Base-by-base conservation (phyloP, 768 basidiomycete genomes). In the Mrakia frigida region DNA sequence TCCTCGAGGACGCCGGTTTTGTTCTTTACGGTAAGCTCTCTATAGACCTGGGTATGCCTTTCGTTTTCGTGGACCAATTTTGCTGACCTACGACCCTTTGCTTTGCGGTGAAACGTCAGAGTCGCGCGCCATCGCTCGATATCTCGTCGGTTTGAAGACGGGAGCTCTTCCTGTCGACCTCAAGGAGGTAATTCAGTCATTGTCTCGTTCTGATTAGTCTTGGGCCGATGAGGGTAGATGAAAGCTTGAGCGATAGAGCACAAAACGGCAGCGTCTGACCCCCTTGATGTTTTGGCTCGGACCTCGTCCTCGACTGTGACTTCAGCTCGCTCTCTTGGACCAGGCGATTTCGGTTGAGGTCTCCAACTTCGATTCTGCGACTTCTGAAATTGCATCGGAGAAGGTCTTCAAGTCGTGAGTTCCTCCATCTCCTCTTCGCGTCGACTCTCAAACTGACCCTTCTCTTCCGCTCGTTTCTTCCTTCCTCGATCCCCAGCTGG, bases 101-200 rank as follows among this genome's bases (percentile, higher is more conserved):
- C 18, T 9, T 37, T 6, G 35, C 6, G 6, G n/a, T 60, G n/a
- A n/a, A 0, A 1, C 31, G 16, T 14, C n/a, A 63, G 82, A 81
- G 68, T 77, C 73, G 16, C 73, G 80, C n/a, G 79, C 78, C 18
- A 90, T 91, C 78, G 82, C 80, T 52, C 86, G 88, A 23, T 91
- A 91, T 81, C 80, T 90, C 79, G 87, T 85, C 52, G 81, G 82
- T 56, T 90, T 90, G 70, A 86, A 88, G 77, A n/a, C n/a, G n/a
- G 88, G 88, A 31, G 85, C 90, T 43, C 83, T 89, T 39, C 90
- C 90, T 21, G 70, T 70, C 60, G 76, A 81, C 6, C 67, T 80
- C 35, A 85, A 85, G 50, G 80, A 83, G 80, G 83, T 82, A 14
- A 69, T n/a, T n/a, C n/a, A n/a, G n/a, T n/a, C n/a, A n/a, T n/a